Base-by-base conservation (phyloP, 2,329 filamentous ascomycete genomes). In the Thermoascus crustaceus region DNA sequence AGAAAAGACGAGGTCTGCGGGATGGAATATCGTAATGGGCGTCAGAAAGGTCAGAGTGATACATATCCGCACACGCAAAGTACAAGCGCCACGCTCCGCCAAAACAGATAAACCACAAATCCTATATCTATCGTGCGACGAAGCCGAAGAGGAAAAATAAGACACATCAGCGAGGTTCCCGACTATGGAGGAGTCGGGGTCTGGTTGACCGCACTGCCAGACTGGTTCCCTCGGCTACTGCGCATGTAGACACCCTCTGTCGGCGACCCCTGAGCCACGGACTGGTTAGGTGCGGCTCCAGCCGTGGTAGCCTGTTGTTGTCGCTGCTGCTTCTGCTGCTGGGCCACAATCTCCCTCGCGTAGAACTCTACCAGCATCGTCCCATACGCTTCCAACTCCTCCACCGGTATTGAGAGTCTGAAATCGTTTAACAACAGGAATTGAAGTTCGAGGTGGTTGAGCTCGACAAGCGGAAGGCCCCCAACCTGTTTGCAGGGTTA, bases 361-460 rank as follows among this genome's bases (percentile, higher is more conserved):
- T 96, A 98, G 54, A 96, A 98, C 54, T 96, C 89, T 10, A 98
- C 91, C 8, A 98, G 71, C 89, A 96, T 96, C 1, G 91, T 98
- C 4, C 87, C 91, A 52, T 98, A 98, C 0, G 87, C 86, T 61
- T 98, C 91, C 40, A 98, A 76, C 53, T 96, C 89, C 64, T 96
- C 91, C 9, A 96, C 82, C 0, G 89, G 83, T 7, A 98, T 82
- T 2, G 86, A 85, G 10, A 98, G 78, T 40, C 89, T 80, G 60
- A 98, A 98, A 58, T 96, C 91, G 62, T 98, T 98, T 19, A 98
- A 72, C 2, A 95, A 72, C 4, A 98, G 72, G 55, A 98, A 98
- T 62, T 98, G 91, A 3, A 96, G 74, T 61, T 98, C 91, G 24
- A 98, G 73, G 54, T 96, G 89, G 55, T 98, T 98, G 10, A 98